A percentile compares a stretch with the other conserved stretches of the same genome.
These are phyloP conservation scores for Exutisphaerella laricina DNA, from an alignment of 2,329 filamentous ascomycete species.

Conservation along the genomic window DNA sequence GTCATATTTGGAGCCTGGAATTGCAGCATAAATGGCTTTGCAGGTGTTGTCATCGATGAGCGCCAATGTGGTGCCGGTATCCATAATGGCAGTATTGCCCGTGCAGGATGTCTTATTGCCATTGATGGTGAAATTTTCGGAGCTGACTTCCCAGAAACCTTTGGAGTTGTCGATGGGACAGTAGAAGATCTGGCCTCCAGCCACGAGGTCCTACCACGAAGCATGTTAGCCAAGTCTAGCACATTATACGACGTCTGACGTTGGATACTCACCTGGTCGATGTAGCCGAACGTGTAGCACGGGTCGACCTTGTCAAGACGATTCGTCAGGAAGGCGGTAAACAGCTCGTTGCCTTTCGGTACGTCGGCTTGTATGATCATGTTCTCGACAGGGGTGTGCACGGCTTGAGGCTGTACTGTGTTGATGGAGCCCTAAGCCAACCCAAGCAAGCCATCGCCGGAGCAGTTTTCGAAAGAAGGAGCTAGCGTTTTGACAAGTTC, in stretches of 20 bases:
- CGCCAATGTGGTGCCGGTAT: slow-evolving; percentile 65
- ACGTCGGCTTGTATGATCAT: slow-evolving; percentile 58
- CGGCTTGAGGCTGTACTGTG: slow-evolving; percentile 42
- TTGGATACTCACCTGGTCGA: slow-evolving; percentile 43
- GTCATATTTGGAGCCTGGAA: slow-evolving; percentile 51
- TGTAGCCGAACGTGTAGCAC: slow-evolving; percentile 70
- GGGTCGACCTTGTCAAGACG: slow-evolving; percentile 43
- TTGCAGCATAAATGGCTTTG: slow-evolving; percentile 57
- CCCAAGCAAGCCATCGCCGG: slow-evolving; percentile 61
- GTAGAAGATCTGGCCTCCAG: slow-evolving; percentile 44
- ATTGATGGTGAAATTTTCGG: slow-evolving; percentile 48
- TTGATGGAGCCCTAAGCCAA: slow-evolving; percentile 50
- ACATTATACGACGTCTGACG: background rate
- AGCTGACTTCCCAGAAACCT: slow-evolving; percentile 65
- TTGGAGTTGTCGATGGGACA: slow-evolving; percentile 56
- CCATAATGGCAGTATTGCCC: slow-evolving; percentile 62
- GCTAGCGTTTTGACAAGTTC: slow-evolving; percentile 60
- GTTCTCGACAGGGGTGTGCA: slow-evolving; percentile 62
- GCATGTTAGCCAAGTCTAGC: background rate
- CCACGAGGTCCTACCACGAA: slow-evolving; percentile 55
- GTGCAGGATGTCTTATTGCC: slow-evolving; percentile 36
- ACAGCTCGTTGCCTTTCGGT: slow-evolving; percentile 50
- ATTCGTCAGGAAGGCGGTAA: slow-evolving; percentile 60
- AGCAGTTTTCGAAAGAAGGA: slow-evolving; percentile 49
- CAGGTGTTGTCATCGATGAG: slow-evolving; percentile 58